Base-by-base conservation (phyloP, 805 yeast species). In the Starmerella sirachaensis region DNA sequence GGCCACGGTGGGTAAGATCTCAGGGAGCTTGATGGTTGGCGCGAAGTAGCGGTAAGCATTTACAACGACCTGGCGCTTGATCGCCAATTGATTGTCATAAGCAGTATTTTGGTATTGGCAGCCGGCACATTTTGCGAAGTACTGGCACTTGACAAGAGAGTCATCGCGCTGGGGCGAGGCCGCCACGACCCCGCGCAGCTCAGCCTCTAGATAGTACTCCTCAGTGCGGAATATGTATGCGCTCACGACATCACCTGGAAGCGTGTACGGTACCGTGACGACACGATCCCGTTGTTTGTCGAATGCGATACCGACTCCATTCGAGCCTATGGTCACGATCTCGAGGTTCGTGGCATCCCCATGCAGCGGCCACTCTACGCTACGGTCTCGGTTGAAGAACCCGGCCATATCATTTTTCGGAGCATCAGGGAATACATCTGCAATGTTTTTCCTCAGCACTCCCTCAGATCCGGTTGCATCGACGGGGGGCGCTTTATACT, bases 101-200 rank as follows among this genome's bases (percentile, higher is more conserved):
- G 70, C 65, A 23, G 85, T 62, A 57, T 74, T 74, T 56, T 91
- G 97, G 55, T 76, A 84, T 61, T 91, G 97, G 58, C 97, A 86
- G 3, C 97, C 97, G 1, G 94, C 82, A 57, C 96, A 86, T 46
- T 74, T 73, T 11, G 94, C 94, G 61, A 88, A 91, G 61, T 91
- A 91, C 46, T 72, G 68, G 61, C 94, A 84, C 47, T 69, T 69
- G 40, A 78, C 73, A 36, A 80, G 65, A 5, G 63, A 55, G 49
- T 80, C 77, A 43, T 82, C 66, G 33, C 72, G 59, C 52, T 72
- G 61, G 3, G 45, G 39, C 0, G 78, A 66, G 2, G 63, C 50
- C 43, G 60, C 38, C 3, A 62, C 50, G 4, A 83, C 69, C 26
- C 65, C 58, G 16, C 82, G 54, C 35, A 86, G 60, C 54, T 88